These are phyloP conservation scores for Stipa capillata DNA, from an alignment of 176 grass and related monocot genomes.

Conservation along the genomic window DNA sequence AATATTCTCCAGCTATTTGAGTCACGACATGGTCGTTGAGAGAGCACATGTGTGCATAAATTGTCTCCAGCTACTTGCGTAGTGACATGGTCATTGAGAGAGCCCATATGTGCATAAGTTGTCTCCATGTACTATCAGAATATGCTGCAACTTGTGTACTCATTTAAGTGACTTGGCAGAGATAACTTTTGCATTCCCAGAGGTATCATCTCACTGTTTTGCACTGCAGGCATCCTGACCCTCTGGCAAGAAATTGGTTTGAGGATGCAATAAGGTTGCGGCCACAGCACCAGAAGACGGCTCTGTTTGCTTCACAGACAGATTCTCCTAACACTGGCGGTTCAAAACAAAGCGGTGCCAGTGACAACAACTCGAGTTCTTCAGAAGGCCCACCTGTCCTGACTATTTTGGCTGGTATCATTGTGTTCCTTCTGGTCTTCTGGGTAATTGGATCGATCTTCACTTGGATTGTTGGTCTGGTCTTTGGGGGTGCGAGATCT, in stretches of 20 bases:
- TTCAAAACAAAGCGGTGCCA: background rate
- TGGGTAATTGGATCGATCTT: conserved; percentile 49
- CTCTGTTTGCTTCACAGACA: conserved; percentile 26
- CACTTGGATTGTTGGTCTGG: conserved; percentile 60
- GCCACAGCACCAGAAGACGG: background rate
- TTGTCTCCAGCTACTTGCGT: background rate
- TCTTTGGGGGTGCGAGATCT: conserved; percentile 41
- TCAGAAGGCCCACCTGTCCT: conserved; percentile 43
- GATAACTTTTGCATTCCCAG: background rate
- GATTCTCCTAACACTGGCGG: conserved; percentile 1
- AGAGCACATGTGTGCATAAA: background rate
- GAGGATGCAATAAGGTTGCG: conserved; percentile 2
- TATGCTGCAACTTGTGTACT: background rate
- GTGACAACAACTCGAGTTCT: conserved; percentile 13
- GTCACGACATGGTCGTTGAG: background rate
- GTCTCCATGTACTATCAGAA: background rate
- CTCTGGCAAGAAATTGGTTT: background rate
- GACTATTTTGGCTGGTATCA: conserved; percentile 53
- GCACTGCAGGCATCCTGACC: background rate
- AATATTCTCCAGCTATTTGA: too few species aligned
- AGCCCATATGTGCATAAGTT: background rate
- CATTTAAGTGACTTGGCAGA: background rate
- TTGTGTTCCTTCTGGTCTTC: conserved; percentile 60
- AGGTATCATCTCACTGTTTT: background rate
- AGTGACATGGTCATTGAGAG: background rate